Evolutionary conservation across 345 rosid genomes (phyloP), one percentile per base, ranked within the genome.

Genomic region (Eucalyptus cloeziana): DNA sequence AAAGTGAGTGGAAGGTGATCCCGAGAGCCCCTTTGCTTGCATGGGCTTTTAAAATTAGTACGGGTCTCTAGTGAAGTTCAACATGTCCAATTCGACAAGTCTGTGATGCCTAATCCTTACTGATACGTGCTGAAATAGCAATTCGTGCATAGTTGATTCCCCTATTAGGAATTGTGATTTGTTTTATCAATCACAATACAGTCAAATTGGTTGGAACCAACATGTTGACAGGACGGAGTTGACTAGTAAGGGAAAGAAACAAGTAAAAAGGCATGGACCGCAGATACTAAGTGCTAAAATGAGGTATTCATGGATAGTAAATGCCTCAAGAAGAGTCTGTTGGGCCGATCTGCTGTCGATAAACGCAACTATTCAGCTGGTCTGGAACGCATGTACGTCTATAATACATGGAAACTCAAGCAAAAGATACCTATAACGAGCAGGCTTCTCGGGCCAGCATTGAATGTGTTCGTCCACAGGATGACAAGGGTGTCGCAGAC

Each of bases 381-480:
- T 17, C 81, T 22, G 7, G 80, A 71, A 71, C 11, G 83, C 12
- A 71, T 71, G 27, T 71, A 10, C 12, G 27, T 21, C 45, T 19
- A 40, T 71, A 19, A 10, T 71, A 8, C 83, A 71, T 43, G 22
- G 83, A 71, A 37, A 71, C 24, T 22, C 45, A 71, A 37, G 83
- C 83, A 10, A 3, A 71, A 19, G 44, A 17, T 86, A 85, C 87
- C 47, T 45, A 27, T 85, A 87, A 30, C 22, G 37, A 19, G 81
- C 58, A 4, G 91, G 91, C 24, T 87, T 89, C 58, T 81, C 27
- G 13, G 90, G 91, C 92, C 90, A 88, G 85, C 71, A 31, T 27
- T 79, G 86, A 33, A 69, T 14, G 88, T 60, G 86, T 7, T 88
- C 87, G 40, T 89, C 89, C 7, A 90, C 86, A n/a, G 90, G 89